Conservation (phyloP, 805 yeast genomes). For the Maudiozyma pseudohumilis region DNA sequence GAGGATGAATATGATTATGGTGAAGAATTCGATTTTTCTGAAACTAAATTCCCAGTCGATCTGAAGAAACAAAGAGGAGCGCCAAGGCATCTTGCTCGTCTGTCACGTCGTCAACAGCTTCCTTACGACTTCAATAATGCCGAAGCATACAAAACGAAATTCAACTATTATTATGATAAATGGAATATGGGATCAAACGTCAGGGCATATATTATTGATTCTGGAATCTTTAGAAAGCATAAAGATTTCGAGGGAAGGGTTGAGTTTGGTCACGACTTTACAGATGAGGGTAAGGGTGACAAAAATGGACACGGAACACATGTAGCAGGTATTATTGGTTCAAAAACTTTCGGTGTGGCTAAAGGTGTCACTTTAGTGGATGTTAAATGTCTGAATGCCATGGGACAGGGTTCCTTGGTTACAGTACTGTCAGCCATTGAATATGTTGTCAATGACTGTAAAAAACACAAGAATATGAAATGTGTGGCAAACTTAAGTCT, state of each 20-base stretch:
- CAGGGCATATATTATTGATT: conserved; percentile 70
- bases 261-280: conserved; percentile 48
- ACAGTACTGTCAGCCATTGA: conserved; percentile 59
- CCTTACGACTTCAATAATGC: conserved; percentile 20
- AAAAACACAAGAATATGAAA: conserved; percentile 18
- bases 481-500: conserved; percentile 75
- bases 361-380: conserved; percentile 57
- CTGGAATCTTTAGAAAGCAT: conserved; percentile 60
- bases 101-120: conserved; percentile 41
- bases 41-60: conserved; percentile 15
- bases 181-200: conserved; percentile 47
- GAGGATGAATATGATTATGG: conserved; percentile 1
- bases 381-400: conserved; percentile 58
- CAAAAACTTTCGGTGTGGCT: conserved; percentile 73
- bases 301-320: conserved; percentile 84
- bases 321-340: conserved; percentile 83
- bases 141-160: conserved; percentile 16
- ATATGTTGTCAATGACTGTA: conserved; percentile 52
- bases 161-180: conserved; percentile 40
- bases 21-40: not conserved
- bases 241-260: conserved; percentile 61
- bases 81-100: conserved; percentile 59
- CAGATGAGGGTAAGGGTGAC: conserved; percentile 57
- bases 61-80: conserved; percentile 33
- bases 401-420: conserved; percentile 64